Evolutionary conservation across 306 rosid species (phyloP).

Genomic region (Vicia villosa): DNA sequence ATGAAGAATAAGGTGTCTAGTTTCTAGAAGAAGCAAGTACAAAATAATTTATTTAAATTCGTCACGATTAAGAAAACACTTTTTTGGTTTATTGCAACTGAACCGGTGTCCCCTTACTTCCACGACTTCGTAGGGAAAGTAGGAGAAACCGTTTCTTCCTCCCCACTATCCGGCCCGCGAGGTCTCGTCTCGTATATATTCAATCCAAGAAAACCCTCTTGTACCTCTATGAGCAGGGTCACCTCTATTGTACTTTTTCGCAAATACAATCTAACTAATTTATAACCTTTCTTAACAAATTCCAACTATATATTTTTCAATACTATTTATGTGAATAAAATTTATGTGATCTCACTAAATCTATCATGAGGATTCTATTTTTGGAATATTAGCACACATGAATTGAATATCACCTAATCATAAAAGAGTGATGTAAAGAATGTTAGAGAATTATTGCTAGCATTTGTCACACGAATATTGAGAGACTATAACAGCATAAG

Average conservation of each 20-base stretch:
- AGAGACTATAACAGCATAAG: constrained; percentile 26
- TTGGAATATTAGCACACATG: no score
- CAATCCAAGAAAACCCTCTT: no score
- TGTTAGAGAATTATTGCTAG: background rate
- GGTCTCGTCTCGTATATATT: no score
- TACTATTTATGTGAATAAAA: background rate
- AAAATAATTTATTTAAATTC: constrained; percentile 26
- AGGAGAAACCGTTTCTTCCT: no score
- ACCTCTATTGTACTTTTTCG: no score
- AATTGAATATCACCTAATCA: background rate
- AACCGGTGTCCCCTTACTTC: no score
- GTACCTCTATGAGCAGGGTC: no score
- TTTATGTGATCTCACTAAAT: background rate
- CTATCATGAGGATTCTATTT: background rate
- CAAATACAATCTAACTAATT: no score
- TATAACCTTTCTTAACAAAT: no score
- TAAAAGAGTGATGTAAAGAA: background rate
- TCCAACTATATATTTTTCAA: background rate
- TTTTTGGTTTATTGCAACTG: background rate
- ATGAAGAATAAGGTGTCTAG: constrained; percentile 6
- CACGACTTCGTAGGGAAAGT: no score
- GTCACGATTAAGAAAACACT: background rate
- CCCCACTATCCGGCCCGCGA: no score
- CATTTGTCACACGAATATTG: constrained; percentile 9
- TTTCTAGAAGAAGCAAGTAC: constrained; percentile 20